Conservation (phyloP, 2,329 filamentous ascomycete genomes). For the Tolypocladium inflatum region DNA sequence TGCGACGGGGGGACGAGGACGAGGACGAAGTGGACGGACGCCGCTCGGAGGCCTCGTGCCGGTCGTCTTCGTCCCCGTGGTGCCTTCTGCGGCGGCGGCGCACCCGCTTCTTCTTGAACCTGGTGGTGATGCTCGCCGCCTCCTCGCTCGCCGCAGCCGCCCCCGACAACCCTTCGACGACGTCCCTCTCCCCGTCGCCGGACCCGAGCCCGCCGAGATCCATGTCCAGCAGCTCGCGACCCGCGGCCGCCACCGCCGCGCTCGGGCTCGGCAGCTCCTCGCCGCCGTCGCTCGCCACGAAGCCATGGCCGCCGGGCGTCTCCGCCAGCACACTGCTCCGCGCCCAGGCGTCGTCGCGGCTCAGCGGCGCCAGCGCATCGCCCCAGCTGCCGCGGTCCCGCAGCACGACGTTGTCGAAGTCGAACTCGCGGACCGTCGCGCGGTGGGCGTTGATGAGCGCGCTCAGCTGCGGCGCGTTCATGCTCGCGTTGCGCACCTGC, state of each 20-base stretch:
- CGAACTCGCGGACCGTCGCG: conserved; percentile 62
- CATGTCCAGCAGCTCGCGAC: conserved; percentile 33
- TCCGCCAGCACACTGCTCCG: conserved; percentile 22
- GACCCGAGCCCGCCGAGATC: conserved; percentile 29
- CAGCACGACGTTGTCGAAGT: conserved; percentile 68
- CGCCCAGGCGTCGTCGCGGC: conserved; percentile 20
- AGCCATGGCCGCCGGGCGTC: background rate
- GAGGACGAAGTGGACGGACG: conserved; percentile 10
- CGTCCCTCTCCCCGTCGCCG: conserved; percentile 21
- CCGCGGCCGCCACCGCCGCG: conserved; percentile 44
- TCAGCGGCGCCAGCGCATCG: conserved; percentile 65
- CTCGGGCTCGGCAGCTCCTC: conserved; percentile 37
- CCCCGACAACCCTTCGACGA: conserved; percentile 21
- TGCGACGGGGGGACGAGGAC: conserved; percentile 10
- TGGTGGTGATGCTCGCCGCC: conserved; percentile 33
- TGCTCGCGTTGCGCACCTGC: conserved; percentile 61
- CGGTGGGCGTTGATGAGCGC: conserved; percentile 60
- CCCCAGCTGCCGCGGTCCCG: conserved; percentile 66
- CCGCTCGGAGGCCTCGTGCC: conserved; percentile 9
- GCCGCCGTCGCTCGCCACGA: conserved; percentile 12
- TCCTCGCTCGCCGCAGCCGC: conserved; percentile 20
- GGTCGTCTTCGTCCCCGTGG: conserved; percentile 16
- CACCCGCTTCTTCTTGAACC: conserved; percentile 34
- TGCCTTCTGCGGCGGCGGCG: conserved; percentile 28
- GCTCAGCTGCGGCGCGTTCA: conserved; percentile 63